Evolutionary conservation across 2,329 filamentous ascomycete species (phyloP), one percentile per base, ranked within the genome.

Genomic region (Moelleriella libera): DNA sequence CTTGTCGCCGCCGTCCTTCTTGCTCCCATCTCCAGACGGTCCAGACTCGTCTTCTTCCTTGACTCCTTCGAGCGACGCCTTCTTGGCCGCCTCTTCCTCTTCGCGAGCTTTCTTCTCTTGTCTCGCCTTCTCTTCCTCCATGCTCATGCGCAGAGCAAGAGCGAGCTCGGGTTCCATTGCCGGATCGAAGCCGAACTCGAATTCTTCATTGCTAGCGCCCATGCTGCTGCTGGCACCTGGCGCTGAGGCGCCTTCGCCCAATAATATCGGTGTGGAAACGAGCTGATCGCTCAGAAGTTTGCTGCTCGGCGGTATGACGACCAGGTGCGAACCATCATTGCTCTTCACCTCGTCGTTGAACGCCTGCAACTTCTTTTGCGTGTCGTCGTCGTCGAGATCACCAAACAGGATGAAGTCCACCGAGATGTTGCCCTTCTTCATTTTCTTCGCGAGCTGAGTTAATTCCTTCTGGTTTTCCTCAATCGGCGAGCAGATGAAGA

Each of bases 391-490:
- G 55, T 92, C 87, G 47, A 95, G 76, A 58, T 98, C 90, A 55
- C 92, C 92, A 59, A 98, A 98, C 44, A 90, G 80, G 51, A 98
- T 78, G 60, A 98, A 90, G 66, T 98, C 92, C 61, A 98, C 86
- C 51, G 83, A 86, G 51, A 95, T 86, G 60, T 86, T 90, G 66
- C 83, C 85, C 77, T 98, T 98, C 80, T 97, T 97, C 88, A 97
- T 94, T 71, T 92, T 94, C 73, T 92, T 94, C 43, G 92, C 89
- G 31, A 98, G 76, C 61, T 87, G 86, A 52, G 89, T 78, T 45
- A 98, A 79, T 47, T 84, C 80, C 70, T 92, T 92, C 66, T 96
- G 85, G 53, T 87, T 83, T 61, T 98, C 92, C 52, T 82, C 76
- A 60, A 97, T 83, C 30, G 89, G 85, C 41, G 88, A 95, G 76